Conservation (phyloP, 2,329 filamentous ascomycete genomes). For the Ophiostoma fasciatum region DNA sequence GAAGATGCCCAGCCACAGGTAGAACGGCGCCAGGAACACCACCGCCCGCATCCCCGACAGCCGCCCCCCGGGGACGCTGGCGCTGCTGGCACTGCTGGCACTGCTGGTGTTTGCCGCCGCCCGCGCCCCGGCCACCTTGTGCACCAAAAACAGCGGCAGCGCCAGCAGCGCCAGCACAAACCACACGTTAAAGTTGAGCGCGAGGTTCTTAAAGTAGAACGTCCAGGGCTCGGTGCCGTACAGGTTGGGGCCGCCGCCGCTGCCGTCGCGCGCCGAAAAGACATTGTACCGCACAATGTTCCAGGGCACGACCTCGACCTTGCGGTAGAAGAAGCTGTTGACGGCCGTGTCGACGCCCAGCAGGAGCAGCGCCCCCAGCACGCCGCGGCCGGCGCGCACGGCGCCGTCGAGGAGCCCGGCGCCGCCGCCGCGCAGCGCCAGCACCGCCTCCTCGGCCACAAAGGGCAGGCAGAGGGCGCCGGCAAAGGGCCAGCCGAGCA, state of each 20-base stretch:
- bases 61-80: too few species aligned
- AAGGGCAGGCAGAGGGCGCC: conserved; percentile 71
- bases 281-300: conserved; percentile 97
- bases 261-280: conserved; percentile 64
- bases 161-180: conserved; percentile 64
- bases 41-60: conserved; percentile 60
- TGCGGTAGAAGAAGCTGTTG: conserved; percentile 77
- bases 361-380: conserved; percentile 49
- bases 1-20: conserved; percentile 88
- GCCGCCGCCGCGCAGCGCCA: conserved; percentile 36
- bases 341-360: conserved; percentile 52
- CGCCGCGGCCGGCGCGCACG: conserved; percentile 51
- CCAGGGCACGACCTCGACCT: conserved; percentile 62
- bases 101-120: too few species aligned
- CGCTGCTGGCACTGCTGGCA: too few species aligned
- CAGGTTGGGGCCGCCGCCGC: conserved; percentile 71
- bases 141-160: conserved; percentile 59
- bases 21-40: conserved; percentile 73
- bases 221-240: conserved; percentile 96
- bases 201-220: conserved; percentile 84
- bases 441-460: conserved; percentile 54
- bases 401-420: conserved; percentile 46
- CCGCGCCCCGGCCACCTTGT: conserved; percentile 50
- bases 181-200: conserved; percentile 93
- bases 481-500: conserved; percentile 91